phyloP scores from a whole-genome alignment of 2,329 filamentous ascomycete genomes.

The Aspergillus phoenicis region DNA sequence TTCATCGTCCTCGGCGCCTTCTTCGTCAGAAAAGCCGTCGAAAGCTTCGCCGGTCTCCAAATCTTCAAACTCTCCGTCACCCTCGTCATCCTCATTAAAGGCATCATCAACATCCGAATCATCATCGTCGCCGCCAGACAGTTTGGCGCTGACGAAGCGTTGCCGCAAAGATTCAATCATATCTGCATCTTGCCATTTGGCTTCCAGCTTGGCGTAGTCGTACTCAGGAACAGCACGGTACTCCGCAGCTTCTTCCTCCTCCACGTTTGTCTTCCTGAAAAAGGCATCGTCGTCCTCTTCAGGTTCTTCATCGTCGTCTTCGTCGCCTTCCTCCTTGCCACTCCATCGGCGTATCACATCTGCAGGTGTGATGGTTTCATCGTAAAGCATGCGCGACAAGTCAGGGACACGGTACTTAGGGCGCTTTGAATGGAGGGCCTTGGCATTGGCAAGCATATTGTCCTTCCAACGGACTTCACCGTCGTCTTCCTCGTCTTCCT shows the following conservation, averaged over 20 bases:
- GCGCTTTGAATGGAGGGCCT: slow-evolving; percentile 68
- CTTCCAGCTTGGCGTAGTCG: slow-evolving; percentile 77
- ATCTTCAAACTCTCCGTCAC: slow-evolving; percentile 82
- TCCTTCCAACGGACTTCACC: slow-evolving; percentile 83
- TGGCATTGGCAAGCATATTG: slow-evolving; percentile 76
- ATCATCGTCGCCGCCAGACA: slow-evolving; percentile 60
- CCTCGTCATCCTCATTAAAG: slow-evolving; percentile 64
- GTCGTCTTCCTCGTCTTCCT: slow-evolving; percentile 66
- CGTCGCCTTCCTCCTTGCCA: slow-evolving; percentile 66
- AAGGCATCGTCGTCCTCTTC: slow-evolving; percentile 69
- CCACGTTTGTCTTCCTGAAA: slow-evolving; percentile 59
- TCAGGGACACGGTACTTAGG: slow-evolving; percentile 77
- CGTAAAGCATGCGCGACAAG: slow-evolving; percentile 85
- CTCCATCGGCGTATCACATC: slow-evolving; percentile 81
- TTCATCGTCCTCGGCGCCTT: slow-evolving; percentile 56
- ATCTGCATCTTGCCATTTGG: slow-evolving; percentile 81
- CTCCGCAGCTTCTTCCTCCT: slow-evolving; percentile 59
- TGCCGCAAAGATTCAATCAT: slow-evolving; percentile 73
- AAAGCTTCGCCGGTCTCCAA: slow-evolving; percentile 72
- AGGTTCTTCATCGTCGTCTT: slow-evolving; percentile 50
- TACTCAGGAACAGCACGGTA: slow-evolving; percentile 77
- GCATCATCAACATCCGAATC: slow-evolving; percentile 53
- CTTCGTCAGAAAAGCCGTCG: slow-evolving; percentile 45
- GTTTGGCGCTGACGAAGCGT: slow-evolving; percentile 72
- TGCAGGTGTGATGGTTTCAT: slow-evolving; percentile 71